Evolutionary conservation across 768 basidiomycete species (phyloP).

Genomic region (Sporobolomyces roseus): DNA sequence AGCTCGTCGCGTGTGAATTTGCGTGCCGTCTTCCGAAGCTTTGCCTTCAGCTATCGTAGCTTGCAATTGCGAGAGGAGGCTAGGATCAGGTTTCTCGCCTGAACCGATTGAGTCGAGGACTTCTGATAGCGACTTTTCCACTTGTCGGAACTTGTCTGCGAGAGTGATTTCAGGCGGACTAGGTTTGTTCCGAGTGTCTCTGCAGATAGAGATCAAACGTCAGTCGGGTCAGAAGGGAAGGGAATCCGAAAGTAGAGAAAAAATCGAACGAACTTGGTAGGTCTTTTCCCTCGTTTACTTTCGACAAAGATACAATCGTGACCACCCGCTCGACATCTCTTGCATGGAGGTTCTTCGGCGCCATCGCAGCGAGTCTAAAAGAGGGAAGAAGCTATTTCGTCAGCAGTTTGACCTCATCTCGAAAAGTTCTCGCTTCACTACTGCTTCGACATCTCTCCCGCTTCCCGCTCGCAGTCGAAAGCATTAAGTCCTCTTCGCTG

Average conservation of each 20-base stretch:
- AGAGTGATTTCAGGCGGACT: background rate
- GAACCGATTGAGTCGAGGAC: slow-evolving; percentile 31
- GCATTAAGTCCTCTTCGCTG: too few species aligned
- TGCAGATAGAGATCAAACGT: background rate
- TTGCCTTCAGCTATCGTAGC: slow-evolving; percentile 21
- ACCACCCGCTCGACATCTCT: slow-evolving; percentile 20
- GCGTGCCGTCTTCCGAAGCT: background rate
- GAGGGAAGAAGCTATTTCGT: background rate
- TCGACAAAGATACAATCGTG: slow-evolving; percentile 36
- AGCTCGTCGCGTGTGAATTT: background rate
- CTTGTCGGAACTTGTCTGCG: slow-evolving; percentile 21
- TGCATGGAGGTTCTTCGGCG: slow-evolving; percentile 30
- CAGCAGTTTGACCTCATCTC: too few species aligned
- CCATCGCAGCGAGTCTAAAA: slow-evolving; percentile 30
- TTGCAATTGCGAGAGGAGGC: slow-evolving; percentile 16
- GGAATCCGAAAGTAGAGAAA: background rate
- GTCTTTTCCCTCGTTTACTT: slow-evolving; percentile 31
- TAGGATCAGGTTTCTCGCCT: slow-evolving; percentile 23
- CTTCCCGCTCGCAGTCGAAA: too few species aligned
- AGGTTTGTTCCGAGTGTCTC: slow-evolving; percentile 2
- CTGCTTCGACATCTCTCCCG: too few species aligned
- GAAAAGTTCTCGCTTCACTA: too few species aligned
- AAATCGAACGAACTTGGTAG: slow-evolving; percentile 4
- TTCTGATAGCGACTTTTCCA: slow-evolving; percentile 19
- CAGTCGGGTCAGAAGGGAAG: too few species aligned